Base-by-base conservation (phyloP, 305 asterid genomes). In the Andrographis paniculata region DNA sequence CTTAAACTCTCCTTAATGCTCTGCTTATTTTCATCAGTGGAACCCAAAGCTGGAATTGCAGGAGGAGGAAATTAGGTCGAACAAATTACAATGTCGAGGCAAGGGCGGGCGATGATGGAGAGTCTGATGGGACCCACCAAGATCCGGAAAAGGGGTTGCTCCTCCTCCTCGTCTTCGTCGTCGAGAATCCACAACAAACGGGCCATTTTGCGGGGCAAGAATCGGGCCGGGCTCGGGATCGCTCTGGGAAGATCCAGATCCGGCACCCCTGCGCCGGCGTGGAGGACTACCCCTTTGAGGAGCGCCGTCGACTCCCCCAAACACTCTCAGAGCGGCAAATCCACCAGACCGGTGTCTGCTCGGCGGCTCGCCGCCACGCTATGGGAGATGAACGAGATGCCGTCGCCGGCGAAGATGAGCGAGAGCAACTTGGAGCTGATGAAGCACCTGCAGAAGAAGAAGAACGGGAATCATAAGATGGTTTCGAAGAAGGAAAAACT, bases 381-480 rank as follows among this genome's bases (percentile, higher is more conserved):
- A 24, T 89, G 98, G 98, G 94, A 79, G 48, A 82, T 85, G 94
- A 82, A 82, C 51, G 97, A 74, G 70, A 68, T 74, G 71, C 94
- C 87, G 45, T 72, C 95, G 17, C 92, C 93, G n/a, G n/a, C n/a
- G 16, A 73, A 54, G 59, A 22, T 61, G 70, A 63, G 68, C 19
- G 92, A 75, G 71, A 58, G 45, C 12, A 41, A 70, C 27, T 36
- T 54, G 66, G 75, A 53, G 36, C 48, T 50, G 53, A 64, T 59
- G 70, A 64, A 55, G 69, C 61, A 60, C 47, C 53, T 60, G 47
- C 53, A 60, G 52, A 64, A 63, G 54, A 75, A 64, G 66, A 70
- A 41, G 58, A 56, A 24, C 45, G 59, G 64, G 13, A 53, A 59
- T 35, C 9, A 13, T 2, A 58, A 57, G 66, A 49, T 55, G 72